Evolutionary conservation across 2,329 filamentous ascomycete species (phyloP).

Genomic region (Epichloe bromicola): DNA sequence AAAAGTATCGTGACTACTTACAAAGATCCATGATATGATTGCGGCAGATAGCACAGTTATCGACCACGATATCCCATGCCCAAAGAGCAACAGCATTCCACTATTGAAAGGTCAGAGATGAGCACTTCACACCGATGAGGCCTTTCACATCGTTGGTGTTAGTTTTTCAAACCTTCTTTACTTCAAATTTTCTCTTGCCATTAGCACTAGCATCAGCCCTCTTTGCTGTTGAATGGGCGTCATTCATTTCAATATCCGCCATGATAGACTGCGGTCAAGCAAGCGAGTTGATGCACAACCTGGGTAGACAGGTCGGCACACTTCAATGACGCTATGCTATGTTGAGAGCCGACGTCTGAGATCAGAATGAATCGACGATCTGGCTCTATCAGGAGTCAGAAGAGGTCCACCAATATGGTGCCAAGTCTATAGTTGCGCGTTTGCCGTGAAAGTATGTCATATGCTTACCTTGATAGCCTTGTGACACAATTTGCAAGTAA

Average conservation of each 20-base stretch:
- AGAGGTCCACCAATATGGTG: not conserved
- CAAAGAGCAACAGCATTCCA: slow-evolving; percentile 98
- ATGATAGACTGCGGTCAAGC: slow-evolving; percentile 34
- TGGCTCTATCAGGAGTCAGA: not conserved
- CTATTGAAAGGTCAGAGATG: slow-evolving; percentile 30
- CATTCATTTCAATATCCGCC: slow-evolving; percentile 96
- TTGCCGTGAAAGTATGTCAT: not conserved
- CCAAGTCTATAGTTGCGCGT: not conserved
- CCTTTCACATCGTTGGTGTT: not conserved
- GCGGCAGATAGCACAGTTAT: slow-evolving; percentile 98
- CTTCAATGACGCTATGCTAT: not conserved
- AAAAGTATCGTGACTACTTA: slow-evolving; percentile 28
- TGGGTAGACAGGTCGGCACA: not conserved
- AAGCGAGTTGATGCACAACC: not conserved
- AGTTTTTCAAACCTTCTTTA: slow-evolving; percentile 68
- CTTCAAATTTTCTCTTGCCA: slow-evolving; percentile 88
- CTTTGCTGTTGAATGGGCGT: slow-evolving; percentile 54
- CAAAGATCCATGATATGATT: slow-evolving; percentile 99
- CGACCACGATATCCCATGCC: slow-evolving; percentile 99
- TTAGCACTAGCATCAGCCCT: slow-evolving; percentile 33
- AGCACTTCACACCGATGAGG: not conserved
- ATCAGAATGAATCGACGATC: not conserved
- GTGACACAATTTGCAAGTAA: not conserved
- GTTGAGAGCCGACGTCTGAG: not conserved
- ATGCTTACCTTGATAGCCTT: slow-evolving; percentile 1